Evolutionary conservation across 2,329 filamentous ascomycete genomes (phyloP).

Genomic region (Xylariaceae sp.): DNA sequence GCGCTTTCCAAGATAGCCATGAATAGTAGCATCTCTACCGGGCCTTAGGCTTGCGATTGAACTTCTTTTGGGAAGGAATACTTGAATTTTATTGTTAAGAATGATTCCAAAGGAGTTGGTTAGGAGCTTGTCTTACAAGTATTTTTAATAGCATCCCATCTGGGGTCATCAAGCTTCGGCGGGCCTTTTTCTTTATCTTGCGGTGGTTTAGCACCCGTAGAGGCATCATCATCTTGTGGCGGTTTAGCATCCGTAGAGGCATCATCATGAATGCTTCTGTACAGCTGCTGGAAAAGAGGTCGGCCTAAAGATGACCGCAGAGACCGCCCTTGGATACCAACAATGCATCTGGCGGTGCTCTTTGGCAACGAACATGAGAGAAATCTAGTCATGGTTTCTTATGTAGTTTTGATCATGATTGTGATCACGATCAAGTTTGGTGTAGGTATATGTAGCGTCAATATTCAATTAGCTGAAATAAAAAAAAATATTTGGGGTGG

Average conservation of each 20-base stretch:
- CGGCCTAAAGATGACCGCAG: neutral
- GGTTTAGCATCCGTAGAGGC: neutral
- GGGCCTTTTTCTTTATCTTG: neutral
- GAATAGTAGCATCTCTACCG: slow-evolving; percentile 50
- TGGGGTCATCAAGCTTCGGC: neutral
- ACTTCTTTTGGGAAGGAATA: neutral
- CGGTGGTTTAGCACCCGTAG: neutral
- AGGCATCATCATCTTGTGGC: too few species aligned
- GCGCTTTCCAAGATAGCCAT: slow-evolving; percentile 73
- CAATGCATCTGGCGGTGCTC: slow-evolving; percentile 17
- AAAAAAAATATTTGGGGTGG: too few species aligned
- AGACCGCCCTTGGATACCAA: slow-evolving; percentile 9
- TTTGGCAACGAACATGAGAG: slow-evolving; percentile 10
- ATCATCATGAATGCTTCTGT: slow-evolving; percentile 12
- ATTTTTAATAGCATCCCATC: slow-evolving; percentile 20
- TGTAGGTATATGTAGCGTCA: too few species aligned
- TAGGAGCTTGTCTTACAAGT: slow-evolving; percentile 25
- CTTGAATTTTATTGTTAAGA: slow-evolving; percentile 7
- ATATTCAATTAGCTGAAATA: too few species aligned
- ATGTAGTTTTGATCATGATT: neutral
- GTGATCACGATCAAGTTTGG: too few species aligned
- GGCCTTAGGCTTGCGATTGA: slow-evolving; percentile 24
- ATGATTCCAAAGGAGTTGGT: neutral
- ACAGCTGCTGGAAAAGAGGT: slow-evolving; percentile 9
- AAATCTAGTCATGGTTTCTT: slow-evolving; percentile 17